Percentiles rank a stretch among this genome's conserved stretches.
Conservation (phyloP, 306 rosid genomes). For the Alnus rubra region DNA sequence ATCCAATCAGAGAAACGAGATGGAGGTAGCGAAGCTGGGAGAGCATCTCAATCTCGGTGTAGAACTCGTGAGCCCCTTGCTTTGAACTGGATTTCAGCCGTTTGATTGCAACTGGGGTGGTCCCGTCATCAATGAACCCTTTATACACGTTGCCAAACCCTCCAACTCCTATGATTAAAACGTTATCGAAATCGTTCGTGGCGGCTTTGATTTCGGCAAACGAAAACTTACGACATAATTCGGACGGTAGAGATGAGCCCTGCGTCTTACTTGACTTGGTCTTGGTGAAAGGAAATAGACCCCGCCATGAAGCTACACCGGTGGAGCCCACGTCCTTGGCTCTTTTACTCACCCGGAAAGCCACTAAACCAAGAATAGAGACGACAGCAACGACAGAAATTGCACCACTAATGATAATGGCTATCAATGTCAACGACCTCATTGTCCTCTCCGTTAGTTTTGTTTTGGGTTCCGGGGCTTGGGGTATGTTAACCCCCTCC, state of each 20-base stretch:
- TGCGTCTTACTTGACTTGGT: neutral
- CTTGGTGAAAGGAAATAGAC: no score
- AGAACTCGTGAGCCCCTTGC: conserved; percentile 30
- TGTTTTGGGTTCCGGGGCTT: neutral
- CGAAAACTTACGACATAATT: conserved; percentile 27
- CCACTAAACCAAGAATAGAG: neutral
- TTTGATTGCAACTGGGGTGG: conserved; percentile 17
- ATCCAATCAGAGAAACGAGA: conserved; percentile 31
- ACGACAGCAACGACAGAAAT: neutral
- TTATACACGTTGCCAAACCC: conserved; percentile 29
- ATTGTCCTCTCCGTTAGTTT: neutral
- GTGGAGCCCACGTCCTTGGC: neutral
- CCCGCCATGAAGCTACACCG: no score
- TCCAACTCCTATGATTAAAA: conserved; percentile 20
- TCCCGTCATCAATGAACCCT: neutral
- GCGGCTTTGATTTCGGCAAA: conserved; percentile 28
- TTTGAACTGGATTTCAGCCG: conserved; percentile 16
- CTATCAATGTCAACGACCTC: neutral
- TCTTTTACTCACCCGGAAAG: neutral
- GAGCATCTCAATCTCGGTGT: conserved; percentile 23
- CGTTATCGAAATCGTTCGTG: conserved; percentile 18
- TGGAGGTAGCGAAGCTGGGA: conserved; percentile 21
- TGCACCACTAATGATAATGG: neutral
- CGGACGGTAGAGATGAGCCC: conserved; percentile 1
- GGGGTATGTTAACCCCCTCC: neutral